phyloP scores from a whole-genome alignment of 2,329 filamentous ascomycete species.

The Colletotrichum limetticola region DNA sequence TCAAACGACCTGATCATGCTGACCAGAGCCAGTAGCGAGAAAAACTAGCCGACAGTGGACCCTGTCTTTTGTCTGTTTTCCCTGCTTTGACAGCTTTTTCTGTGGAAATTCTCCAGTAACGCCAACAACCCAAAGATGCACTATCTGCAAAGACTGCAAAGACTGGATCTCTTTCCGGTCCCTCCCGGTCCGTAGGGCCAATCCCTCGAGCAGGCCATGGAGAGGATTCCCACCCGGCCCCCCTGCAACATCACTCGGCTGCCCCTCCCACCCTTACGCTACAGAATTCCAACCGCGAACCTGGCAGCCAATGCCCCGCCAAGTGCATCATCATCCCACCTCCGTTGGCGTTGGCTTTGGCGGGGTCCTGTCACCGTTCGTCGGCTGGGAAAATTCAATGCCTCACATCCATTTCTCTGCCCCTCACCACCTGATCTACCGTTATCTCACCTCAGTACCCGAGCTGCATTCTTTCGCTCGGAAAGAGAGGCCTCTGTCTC shows the following conservation, averaged over 20 bases:
- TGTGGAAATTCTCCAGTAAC: slow-evolving; percentile 1
- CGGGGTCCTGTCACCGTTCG: slow-evolving; percentile 26
- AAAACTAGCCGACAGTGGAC: not conserved
- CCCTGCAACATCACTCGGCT: not conserved
- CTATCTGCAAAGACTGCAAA: not conserved
- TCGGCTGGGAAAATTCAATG: slow-evolving; percentile 29
- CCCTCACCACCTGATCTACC: slow-evolving; percentile 11
- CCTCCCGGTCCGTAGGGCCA: slow-evolving; percentile 12
- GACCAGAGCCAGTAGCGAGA: not conserved
- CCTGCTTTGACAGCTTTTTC: slow-evolving; percentile 21
- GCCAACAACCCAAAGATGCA: not conserved
- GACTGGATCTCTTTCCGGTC: not conserved
- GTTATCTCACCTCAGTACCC: slow-evolving; percentile 25
- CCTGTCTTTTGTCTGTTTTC: not conserved
- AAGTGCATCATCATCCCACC: slow-evolving; percentile 33
- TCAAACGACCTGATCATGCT: no score
- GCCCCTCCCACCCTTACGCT: not conserved
- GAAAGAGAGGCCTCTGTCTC: not conserved
- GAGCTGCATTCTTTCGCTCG: slow-evolving; percentile 15
- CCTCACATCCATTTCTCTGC: not conserved
- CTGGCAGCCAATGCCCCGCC: slow-evolving; percentile 28
- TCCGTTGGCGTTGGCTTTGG: slow-evolving; percentile 16
- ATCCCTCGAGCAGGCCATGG: not conserved
- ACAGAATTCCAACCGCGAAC: not conserved
- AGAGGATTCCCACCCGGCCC: not conserved